Evolutionary conservation across 2,329 filamentous ascomycete species (phyloP).

Genomic region (Aspergillus sp.): DNA sequence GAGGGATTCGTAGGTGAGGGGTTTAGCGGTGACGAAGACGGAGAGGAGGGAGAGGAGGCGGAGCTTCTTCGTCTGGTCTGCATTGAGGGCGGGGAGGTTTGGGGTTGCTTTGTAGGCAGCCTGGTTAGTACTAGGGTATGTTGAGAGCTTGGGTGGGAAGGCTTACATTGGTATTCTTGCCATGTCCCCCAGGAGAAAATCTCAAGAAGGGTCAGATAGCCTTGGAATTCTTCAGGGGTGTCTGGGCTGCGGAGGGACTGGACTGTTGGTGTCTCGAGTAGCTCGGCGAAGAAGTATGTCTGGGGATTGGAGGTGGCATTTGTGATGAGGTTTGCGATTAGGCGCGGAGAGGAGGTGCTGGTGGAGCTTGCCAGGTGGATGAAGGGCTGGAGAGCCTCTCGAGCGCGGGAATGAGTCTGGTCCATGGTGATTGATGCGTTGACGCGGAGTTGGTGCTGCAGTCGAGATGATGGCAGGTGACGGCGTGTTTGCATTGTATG

Average conservation of each 20-base stretch:
- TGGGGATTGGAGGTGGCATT: constrained; percentile 83
- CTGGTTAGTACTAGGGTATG: constrained; percentile 2
- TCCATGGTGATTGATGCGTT: constrained; percentile 28
- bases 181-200: constrained; percentile 93
- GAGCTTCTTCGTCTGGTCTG: constrained; percentile 71
- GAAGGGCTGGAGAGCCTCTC: constrained; percentile 68
- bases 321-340: constrained; percentile 73
- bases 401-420: constrained; percentile 40
- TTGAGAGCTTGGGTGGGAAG: background rate
- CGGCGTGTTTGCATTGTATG: constrained; percentile 4
- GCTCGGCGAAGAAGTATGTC: constrained; percentile 87
- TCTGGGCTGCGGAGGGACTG: constrained; percentile 54
- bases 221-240: constrained; percentile 51
- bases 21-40: constrained; percentile 57
- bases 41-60: constrained; percentile 78
- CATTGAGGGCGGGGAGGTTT: constrained; percentile 61
- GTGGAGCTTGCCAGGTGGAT: constrained; percentile 79
- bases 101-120: constrained; percentile 29
- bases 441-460: background rate
- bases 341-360: constrained; percentile 59
- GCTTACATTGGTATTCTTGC: constrained; percentile 57
- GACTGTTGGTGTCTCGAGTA: constrained; percentile 72
- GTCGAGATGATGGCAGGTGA: background rate
- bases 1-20: constrained; percentile 65
- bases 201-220: constrained; percentile 63